Conservation (phyloP, 805 yeast species). For the Lachancea sp. region DNA sequence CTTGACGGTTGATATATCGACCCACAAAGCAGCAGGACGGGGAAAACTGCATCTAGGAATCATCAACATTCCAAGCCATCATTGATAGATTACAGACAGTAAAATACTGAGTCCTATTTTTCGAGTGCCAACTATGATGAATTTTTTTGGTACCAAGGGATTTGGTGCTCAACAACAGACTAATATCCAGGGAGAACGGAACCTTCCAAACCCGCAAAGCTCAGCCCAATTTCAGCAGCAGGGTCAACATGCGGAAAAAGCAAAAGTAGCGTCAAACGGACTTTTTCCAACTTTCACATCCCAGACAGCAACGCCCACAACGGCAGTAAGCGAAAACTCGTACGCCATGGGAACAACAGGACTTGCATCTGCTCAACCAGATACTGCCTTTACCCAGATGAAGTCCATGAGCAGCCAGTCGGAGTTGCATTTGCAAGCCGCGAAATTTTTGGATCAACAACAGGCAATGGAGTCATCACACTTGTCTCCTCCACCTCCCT, state of each 20-base stretch:
- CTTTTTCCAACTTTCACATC: conserved; percentile 34
- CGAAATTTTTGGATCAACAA: neutral
- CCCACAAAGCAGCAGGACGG: no score
- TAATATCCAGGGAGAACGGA: neutral
- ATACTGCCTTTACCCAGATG: conserved; percentile 33
- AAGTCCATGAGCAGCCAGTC: conserved; percentile 17
- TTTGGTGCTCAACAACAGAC: conserved; percentile 5
- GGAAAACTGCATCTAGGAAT: conserved; percentile 5
- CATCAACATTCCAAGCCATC: no score
- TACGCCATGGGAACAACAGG: conserved; percentile 67
- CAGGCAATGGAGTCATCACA: neutral
- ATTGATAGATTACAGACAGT: no score
- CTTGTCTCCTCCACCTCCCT: conserved; percentile 1
- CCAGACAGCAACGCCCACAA: conserved; percentile 55
- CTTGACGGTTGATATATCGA: no score
- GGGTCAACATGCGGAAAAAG: conserved; percentile 8
- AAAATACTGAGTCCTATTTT: neutral
- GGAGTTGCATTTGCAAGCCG: conserved; percentile 5
- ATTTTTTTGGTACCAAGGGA: conserved; percentile 25
- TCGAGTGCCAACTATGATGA: conserved; percentile 18
- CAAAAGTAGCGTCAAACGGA: conserved; percentile 10
- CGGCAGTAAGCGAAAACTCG: conserved; percentile 56
- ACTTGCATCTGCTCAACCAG: conserved; percentile 32
- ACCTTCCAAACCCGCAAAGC: conserved; percentile 9
- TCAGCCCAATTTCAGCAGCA: conserved; percentile 9